phyloP scores from a whole-genome alignment of 306 rosid species.

The Inga leiocalycina region DNA sequence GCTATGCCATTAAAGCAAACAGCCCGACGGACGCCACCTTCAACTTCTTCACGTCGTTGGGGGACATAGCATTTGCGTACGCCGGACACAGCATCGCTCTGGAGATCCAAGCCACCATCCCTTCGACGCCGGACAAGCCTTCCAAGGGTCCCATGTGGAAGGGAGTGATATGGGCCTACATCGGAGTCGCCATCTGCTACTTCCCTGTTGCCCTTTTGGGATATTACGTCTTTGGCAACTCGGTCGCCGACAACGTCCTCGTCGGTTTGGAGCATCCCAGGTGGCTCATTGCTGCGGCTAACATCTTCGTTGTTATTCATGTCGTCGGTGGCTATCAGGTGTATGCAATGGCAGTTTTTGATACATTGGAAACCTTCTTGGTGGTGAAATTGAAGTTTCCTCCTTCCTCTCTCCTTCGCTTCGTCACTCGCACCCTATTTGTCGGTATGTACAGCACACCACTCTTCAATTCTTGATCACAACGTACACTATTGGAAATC shows the following conservation, averaged over 20 bases:
- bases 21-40: slow-evolving; percentile 36
- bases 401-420: slow-evolving; percentile 66
- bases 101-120: slow-evolving; percentile 94
- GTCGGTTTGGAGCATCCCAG: slow-evolving; percentile 48
- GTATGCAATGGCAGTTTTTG: slow-evolving; percentile 83
- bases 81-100: slow-evolving; percentile 91
- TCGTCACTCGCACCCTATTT: slow-evolving; percentile 49
- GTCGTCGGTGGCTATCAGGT: slow-evolving; percentile 89
- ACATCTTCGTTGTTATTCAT: slow-evolving; percentile 76
- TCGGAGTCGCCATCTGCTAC: slow-evolving; percentile 80
- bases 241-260: slow-evolving; percentile 42
- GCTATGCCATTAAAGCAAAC: slow-evolving; percentile 45
- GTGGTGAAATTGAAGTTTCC: slow-evolving; percentile 52
- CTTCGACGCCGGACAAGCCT: slow-evolving; percentile 76
- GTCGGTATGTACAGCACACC: slow-evolving; percentile 51
- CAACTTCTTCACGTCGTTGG: slow-evolving; percentile 68
- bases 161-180: slow-evolving; percentile 69
- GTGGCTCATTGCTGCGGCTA: slow-evolving; percentile 81
- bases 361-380: slow-evolving; percentile 74
- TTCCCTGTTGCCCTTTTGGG: slow-evolving; percentile 79
- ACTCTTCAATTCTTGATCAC: too few relatives aligned
- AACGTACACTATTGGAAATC: too few relatives aligned
- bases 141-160: slow-evolving; percentile 93
- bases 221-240: slow-evolving; percentile 61
- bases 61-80: slow-evolving; percentile 81